Conservation (phyloP, 768 basidiomycete species). For the Lactifluus piperatus region DNA sequence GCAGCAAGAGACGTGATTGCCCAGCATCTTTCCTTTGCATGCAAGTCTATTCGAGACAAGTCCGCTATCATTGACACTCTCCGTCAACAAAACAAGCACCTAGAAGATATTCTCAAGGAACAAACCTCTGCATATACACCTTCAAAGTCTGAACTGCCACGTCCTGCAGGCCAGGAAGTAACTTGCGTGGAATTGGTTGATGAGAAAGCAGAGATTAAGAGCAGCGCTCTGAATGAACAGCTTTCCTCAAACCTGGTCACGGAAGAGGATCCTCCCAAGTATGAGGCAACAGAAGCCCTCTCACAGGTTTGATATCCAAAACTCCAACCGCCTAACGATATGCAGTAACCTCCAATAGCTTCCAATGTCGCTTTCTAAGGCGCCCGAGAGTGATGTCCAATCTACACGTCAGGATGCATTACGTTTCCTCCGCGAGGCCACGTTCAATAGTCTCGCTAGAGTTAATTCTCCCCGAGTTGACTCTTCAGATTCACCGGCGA, state of each 20-base stretch:
- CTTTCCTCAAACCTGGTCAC: neutral
- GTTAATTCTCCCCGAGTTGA: conserved; percentile 6
- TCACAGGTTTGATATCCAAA: neutral
- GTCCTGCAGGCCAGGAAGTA: conserved; percentile 2
- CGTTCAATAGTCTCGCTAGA: conserved; percentile 13
- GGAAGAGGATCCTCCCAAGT: conserved; percentile 13
- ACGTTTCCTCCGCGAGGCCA: conserved; percentile 20
- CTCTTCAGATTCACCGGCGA: neutral
- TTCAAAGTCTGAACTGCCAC: neutral
- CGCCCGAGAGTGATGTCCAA: conserved; percentile 15
- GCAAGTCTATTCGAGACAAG: conserved; percentile 20
- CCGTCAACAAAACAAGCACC: conserved; percentile 14
- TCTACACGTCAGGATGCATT: conserved; percentile 19
- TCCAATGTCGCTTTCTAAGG: neutral
- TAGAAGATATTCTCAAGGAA: conserved; percentile 28
- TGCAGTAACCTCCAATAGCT: neutral
- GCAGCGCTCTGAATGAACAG: neutral
- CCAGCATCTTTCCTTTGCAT: conserved; percentile 17
- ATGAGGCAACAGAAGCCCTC: conserved; percentile 10
- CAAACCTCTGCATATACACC: conserved; percentile 13
- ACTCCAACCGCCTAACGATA: neutral
- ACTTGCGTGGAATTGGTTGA: neutral
- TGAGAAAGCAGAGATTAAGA: neutral
- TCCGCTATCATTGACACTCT: conserved; percentile 10
- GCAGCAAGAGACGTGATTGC: conserved; percentile 20